Evolutionary conservation across 441 rosid species (phyloP).

Genomic region (Euphorbia celastroides): DNA sequence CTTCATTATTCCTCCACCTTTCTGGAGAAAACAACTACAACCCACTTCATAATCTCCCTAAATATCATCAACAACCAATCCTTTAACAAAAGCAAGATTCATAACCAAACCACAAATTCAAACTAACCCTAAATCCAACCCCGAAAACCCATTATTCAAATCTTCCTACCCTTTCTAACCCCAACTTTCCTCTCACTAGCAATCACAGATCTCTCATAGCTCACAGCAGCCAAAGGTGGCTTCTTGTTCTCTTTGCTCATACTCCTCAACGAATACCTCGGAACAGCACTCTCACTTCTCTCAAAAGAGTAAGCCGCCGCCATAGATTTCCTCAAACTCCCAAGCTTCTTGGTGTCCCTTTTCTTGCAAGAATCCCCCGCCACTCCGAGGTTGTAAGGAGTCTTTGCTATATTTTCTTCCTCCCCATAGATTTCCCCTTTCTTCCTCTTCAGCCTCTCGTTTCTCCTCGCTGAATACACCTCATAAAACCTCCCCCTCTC

Average conservation of each 20-base stretch:
- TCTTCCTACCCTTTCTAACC: conserved; percentile 29
- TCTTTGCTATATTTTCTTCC: conserved; percentile 22
- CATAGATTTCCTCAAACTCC: conserved; percentile 52
- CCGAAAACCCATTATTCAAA: conserved; percentile 23
- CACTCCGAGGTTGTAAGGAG: conserved; percentile 53
- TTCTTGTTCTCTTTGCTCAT: conserved; percentile 64
- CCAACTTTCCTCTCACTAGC: conserved; percentile 32
- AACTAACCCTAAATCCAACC: not conserved
- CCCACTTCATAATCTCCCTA: no score
- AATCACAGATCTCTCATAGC: conserved; percentile 22
- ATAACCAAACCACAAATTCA: not conserved
- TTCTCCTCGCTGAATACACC: conserved; percentile 71
- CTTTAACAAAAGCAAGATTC: not conserved
- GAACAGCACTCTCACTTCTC: conserved; percentile 25
- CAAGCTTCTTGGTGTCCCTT: conserved; percentile 43
- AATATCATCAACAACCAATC: no score
- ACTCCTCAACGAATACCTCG: conserved; percentile 75
- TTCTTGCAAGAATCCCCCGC: conserved; percentile 44
- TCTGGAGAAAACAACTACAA: no score
- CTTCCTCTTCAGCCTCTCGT: conserved; percentile 74
- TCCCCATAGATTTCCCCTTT: conserved; percentile 24
- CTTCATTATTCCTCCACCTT: no score
- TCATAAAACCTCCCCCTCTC: conserved; percentile 89
- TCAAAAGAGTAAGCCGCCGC: conserved; percentile 39
- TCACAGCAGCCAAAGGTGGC: conserved; percentile 36